Base-by-base conservation (phyloP, 495 filamentous ascomycete species). In the Beverwykella pulmonaria region DNA sequence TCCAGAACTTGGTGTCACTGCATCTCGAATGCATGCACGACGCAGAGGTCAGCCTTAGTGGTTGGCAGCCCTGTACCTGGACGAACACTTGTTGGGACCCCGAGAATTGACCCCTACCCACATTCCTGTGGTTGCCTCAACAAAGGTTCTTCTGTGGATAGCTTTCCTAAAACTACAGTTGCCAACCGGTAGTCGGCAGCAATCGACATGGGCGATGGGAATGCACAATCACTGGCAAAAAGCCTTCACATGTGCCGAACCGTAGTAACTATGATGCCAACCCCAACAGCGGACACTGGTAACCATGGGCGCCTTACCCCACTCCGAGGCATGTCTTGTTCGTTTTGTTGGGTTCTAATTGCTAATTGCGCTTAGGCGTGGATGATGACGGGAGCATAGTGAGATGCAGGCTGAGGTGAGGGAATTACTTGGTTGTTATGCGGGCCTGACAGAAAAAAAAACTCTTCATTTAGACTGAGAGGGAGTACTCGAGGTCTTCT, bases 361-460 rank as follows among this genome's bases (percentile, higher is more conserved):
- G 32, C 54, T 56, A 56, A n/a, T 56, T 56, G 53, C 32, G 17
- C 54, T 1, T 22, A 8, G 26, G 30, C 2, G 19, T 3, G 57
- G 27, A 56, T 14, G 25, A 19, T 34, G 20, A 27, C 20, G 3
- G 57, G 39, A 30, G 39, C 39, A 12, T 1, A n/a, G 23, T 22
- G 12, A 1, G 44, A 30, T 20, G 55, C 20, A 7, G 48, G 52
- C 17, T 32, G 52, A 32, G n/a, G 22, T 54, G 52, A 54, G 52
- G 6, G 19, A 27, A 59, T 59, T 59, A 59, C 39, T 41, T 59
- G 9, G 41, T 2, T 20, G n/a, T 1, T 32, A 53, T 39, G 59
- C 46, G 44, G 17, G 26, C 48, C 60, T n/a, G 46, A 48, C 41
- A 63, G 60, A 2, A 19, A 30, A 49, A 54, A 63, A 34, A 55